These are phyloP conservation scores for Diplodia intermedia DNA, from an alignment of 2,329 filamentous ascomycete species.

Conservation along the genomic window DNA sequence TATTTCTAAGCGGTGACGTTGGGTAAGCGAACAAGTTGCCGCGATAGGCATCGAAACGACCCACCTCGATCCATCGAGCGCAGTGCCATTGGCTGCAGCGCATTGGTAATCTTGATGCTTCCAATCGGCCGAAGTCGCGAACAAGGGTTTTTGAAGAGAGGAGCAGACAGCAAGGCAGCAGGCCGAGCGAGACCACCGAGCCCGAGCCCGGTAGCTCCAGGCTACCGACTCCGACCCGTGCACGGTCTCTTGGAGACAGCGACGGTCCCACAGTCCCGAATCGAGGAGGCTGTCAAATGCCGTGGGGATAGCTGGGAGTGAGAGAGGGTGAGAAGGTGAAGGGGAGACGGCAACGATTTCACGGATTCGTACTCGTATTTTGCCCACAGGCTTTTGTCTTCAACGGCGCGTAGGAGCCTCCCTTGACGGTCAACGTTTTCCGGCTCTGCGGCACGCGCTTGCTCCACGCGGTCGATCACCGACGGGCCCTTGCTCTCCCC, in stretches of 20 bases:
- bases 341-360: background rate
- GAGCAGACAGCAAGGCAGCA: no score
- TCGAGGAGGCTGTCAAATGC: no score
- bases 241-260: background rate
- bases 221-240: background rate
- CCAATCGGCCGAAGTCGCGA: background rate
- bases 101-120: background rate
- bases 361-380: background rate
- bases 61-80: constrained; percentile 18
- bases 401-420: background rate
- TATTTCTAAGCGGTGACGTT: constrained; percentile 31
- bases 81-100: background rate
- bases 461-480: constrained; percentile 13
- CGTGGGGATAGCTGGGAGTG: background rate
- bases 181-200: no score
- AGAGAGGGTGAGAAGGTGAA: background rate
- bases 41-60: constrained; percentile 6
- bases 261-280: no score
- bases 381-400: background rate
- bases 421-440: background rate
- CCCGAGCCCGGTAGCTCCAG: no score
- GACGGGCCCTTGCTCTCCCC: background rate
- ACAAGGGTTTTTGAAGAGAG: no score
- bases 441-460: background rate
- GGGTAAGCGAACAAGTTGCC: constrained; percentile 16